Base-by-base conservation (phyloP, 495 filamentous ascomycete species). In the Viridothelium virens region DNA sequence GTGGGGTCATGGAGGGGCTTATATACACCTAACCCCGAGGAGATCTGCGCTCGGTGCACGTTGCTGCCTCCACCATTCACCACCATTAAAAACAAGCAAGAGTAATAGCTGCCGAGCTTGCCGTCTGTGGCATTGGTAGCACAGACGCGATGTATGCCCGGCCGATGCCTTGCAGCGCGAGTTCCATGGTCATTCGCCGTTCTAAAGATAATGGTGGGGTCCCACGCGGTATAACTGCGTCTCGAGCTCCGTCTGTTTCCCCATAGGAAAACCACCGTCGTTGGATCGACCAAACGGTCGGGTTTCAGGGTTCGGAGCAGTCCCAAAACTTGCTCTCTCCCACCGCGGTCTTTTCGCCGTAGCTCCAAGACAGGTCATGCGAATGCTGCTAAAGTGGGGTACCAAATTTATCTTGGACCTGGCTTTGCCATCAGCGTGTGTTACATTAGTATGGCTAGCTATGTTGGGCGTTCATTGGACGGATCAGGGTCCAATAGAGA, bases 141-240 rank as follows among this genome's bases (percentile, higher is more conserved):
- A 25, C 25, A 25, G 25, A 25, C 25, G 25, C 25, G 25, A 25
- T 25, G 25, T 25, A 25, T 25, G 25, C 25, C 25, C 31, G 53
- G 53, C 25, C 53, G 25, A 59, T 11, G 31, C 53, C 25, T 10
- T 34, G 53, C 53, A 59, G 18, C 18, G 6, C 53, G 6, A 36
- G 25, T 34, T 7, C 31, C 5, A 36, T 18, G 7, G 7, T 59
- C 53, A 59, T 59, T 59, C 25, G 53, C 2, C 31, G 5, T 36
- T 10, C 25, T 10, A 9, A 34, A 10, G 25, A 6, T 59, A 31
- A 59, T 59, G 53, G 53, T 59, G 53, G 53, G 53, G 53, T 36
- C 18, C 53, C 53, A 7, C 53, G 31, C 53, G 53, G 53, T 31
- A 34, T 59, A 4, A 59, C 36, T 59, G 53, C 48, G 48, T 44